Conservation (phyloP, 108 stramenopile genomes). For the Fragilaria radians region DNA sequence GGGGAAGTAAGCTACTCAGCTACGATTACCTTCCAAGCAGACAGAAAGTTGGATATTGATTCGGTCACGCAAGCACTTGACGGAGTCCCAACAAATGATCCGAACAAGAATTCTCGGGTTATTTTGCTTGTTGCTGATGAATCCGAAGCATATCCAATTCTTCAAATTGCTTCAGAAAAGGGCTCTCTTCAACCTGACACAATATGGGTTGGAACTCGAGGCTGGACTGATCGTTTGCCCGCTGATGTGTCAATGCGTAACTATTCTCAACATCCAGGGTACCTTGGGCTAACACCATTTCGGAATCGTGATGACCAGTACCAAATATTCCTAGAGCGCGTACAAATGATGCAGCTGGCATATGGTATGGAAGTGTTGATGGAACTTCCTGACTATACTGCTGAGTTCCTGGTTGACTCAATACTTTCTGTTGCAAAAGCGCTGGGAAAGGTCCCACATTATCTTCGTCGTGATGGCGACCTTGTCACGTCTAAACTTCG, state of each 20-base stretch:
- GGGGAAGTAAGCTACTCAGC: constrained; percentile 4
- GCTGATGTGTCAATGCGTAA: not conserved
- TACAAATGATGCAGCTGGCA: not conserved
- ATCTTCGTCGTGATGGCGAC: constrained; percentile 1
- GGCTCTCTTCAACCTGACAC: constrained; percentile 10
- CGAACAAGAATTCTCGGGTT: constrained; percentile 10
- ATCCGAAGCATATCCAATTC: constrained; percentile 8
- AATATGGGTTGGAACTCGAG: constrained; percentile 11
- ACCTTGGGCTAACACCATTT: constrained; percentile 1
- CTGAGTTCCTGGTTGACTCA: constrained; percentile 8
- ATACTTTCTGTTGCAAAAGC: constrained; percentile 9
- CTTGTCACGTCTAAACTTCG: not conserved
- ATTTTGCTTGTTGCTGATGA: constrained; percentile 11
- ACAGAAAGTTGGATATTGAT: constrained; percentile 5
- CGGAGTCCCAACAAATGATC: constrained; percentile 4
- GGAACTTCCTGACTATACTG: constrained; percentile 4
- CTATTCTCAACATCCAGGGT: not conserved
- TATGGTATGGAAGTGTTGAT: no score
- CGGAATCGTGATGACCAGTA: constrained; percentile 1
- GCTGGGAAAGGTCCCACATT: not conserved
- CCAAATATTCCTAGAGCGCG: not conserved
- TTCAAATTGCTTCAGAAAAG: constrained; percentile 1
- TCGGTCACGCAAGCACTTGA: constrained; percentile 3
- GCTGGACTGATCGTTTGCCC: not conserved
- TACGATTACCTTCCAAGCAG: not conserved